Evolutionary conservation across 202 grass and related monocot species (phyloP), one percentile per base, ranked within the genome.

Genomic region (Setaria italica): DNA sequence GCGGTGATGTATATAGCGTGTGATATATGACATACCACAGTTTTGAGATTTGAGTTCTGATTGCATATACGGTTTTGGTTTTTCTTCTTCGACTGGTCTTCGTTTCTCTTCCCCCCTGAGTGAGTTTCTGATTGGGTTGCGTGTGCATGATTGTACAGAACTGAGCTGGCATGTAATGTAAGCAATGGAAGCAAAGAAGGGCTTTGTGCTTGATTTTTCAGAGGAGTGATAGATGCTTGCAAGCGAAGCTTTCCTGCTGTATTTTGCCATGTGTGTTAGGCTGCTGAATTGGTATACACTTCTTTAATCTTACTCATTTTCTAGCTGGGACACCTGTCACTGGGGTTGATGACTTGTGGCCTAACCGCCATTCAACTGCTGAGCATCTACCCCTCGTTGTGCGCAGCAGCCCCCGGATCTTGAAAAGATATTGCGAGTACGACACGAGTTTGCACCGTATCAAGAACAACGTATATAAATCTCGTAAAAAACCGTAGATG

Each of bases 81-180:
- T 35, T 51, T 19, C 57, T 41, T 11, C n/a, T 50, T 68, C 8
- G 20, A 57, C 56, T 65, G 64, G 0, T 32, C 15, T 70, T 71
- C 7, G 48, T 69, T 59, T 77, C 21, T 76, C 4, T 82, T 32
- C 30, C 42, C 41, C 41, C 42, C 7, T 46, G 54, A 64, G 53
- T n/a, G 65, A 80, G 75, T 75, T 70, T 11, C 74, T 84, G 81
- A n/a, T 84, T 81, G 76, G 33, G 62, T 76, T 84, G 70, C 20
- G 54, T 80, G 76, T 87, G 81, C 49, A 49, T 19, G 64, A 25
- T 53, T 87, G 84, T 87, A 90, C 76, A 80, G 19, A 85, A 80
- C 62, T 64, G 80, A 90, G 43, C 32, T 82, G 63, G 68, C 57
- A 72, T 79, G 32, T 32, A 70, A 70, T 56, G 66, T 74, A 76